These are phyloP conservation scores for Sugiyamaella valdiviana DNA, from an alignment of 805 yeast genomes.

Conservation along the genomic window DNA sequence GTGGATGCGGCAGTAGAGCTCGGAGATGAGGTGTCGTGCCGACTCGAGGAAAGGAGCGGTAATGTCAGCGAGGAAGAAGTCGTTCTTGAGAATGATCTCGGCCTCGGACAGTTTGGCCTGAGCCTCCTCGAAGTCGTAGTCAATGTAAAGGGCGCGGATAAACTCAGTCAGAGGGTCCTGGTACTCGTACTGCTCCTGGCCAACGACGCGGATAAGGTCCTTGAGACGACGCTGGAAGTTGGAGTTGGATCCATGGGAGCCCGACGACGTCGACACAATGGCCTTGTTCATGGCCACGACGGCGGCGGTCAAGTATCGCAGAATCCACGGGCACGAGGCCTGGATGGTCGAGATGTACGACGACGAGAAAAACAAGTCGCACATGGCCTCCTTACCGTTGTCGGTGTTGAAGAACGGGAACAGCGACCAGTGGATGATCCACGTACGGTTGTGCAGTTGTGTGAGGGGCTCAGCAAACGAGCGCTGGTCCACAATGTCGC, in stretches of 20 bases:
- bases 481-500: constrained; percentile 55
- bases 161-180: constrained; percentile 57
- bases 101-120: constrained; percentile 44
- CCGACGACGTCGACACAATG: constrained; percentile 11
- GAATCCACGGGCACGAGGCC: constrained; percentile 66
- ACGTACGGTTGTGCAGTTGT: constrained; percentile 57
- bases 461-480: constrained; percentile 47
- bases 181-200: constrained; percentile 60
- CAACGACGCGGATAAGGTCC: constrained; percentile 52
- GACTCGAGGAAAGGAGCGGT: constrained; percentile 40
- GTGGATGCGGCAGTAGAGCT: constrained; percentile 51
- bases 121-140: constrained; percentile 53
- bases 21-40: constrained; percentile 47
- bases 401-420: constrained; percentile 54
- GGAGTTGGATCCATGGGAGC: constrained; percentile 27
- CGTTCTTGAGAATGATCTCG: constrained; percentile 43
- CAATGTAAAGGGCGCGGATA: constrained; percentile 48
- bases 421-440: constrained; percentile 65
- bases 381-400: constrained; percentile 46
- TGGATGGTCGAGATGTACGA: constrained; percentile 61
- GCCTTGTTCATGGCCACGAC: constrained; percentile 33
- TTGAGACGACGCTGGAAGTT: constrained; percentile 48
- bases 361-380: constrained; percentile 53
- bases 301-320: constrained; percentile 60
- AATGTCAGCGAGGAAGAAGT: constrained; percentile 47